Base-by-base conservation (phyloP, 2,329 filamentous ascomycete genomes). In the Tetracladium maxilliforme region DNA sequence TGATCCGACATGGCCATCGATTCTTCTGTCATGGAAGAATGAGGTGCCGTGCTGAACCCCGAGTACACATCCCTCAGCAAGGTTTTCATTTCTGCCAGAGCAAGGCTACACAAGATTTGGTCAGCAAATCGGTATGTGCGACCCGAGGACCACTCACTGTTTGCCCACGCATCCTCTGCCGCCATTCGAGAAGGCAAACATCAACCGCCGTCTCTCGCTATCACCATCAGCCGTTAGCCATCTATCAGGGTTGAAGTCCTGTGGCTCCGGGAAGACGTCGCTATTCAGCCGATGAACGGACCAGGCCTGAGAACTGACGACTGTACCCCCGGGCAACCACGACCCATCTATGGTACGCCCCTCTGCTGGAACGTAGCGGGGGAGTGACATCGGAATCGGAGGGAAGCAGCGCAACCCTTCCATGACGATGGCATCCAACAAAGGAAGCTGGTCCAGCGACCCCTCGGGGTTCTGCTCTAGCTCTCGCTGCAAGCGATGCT, bases 211-310 rank as follows among this genome's bases (percentile, higher is more conserved):
- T 29, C 69, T 58, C 38, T 87, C 78, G 30, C 76, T 63, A 38
- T 87, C 81, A 3, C 80, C 82, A 22, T 74, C 64, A 7, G 64
- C 60, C 10, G 63, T 70, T 34, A 93, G 66, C 86, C 86, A 94
- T 36, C 87, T 65, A 29, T 87, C 79, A 1, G 86, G 86, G 25
- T 74, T 61, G 42, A 86, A 94, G 6, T 48, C 51, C 31, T 92
- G 78, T 0, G 84, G 78, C 21, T 84, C 64, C 2, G 76, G 71
- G 44, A 92, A 95, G 2, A 83, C 75, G 28, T 72, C 61, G 8
- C 51, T 45, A 34, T 75, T 64, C 28, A 70, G 52, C 12, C 63
- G 59, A 33, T 75, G 66, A 16, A 71, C 54, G 7, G 68, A 72
- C 39, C 61, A 68, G 2, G 70, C 61, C 44, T 75, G 70, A 33